A percentile compares a stretch with the other conserved stretches of the same genome.
These are phyloP conservation scores for Monilinia laxa DNA, from an alignment of 2,329 filamentous ascomycete genomes.

Conservation along the genomic window DNA sequence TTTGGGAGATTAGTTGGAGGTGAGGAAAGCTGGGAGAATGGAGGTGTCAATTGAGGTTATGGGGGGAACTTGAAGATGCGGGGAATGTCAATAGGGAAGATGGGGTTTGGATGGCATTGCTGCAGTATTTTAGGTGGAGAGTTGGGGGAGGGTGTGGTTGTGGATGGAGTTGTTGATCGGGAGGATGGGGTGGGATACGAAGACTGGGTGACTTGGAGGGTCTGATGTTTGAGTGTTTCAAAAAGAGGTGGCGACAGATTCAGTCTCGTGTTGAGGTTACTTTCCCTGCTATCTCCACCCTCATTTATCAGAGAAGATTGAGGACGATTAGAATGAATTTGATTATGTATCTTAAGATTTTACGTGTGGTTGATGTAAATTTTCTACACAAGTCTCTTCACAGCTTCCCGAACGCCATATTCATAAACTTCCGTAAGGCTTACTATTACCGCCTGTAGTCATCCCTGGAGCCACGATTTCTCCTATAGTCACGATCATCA, in stretches of 20 bases:
- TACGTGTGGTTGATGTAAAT: neutral
- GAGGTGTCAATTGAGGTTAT: no score
- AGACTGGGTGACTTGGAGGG: no score
- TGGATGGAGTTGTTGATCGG: no score
- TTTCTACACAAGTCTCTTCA: neutral
- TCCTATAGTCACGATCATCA: conserved; percentile 28
- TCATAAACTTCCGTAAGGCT: neutral
- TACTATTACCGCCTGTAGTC: conserved; percentile 18
- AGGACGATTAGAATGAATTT: neutral
- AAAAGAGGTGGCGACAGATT: no score
- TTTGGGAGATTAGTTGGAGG: no score
- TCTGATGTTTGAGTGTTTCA: neutral
- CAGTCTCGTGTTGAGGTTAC: neutral
- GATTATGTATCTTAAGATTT: neutral
- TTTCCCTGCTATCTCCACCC: neutral
- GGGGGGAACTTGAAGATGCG: no score
- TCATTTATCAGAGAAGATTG: neutral
- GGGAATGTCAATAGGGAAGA: no score
- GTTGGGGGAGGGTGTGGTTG: no score
- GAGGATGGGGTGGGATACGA: no score
- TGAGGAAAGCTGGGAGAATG: no score
- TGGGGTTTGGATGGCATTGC: no score
- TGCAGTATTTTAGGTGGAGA: no score
- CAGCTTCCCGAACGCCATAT: conserved; percentile 8
- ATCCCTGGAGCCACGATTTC: conserved; percentile 5